These are phyloP conservation scores for Rhododendron williamsianum DNA, from an alignment of 148 eudicot genomes.

Conservation along the genomic window DNA sequence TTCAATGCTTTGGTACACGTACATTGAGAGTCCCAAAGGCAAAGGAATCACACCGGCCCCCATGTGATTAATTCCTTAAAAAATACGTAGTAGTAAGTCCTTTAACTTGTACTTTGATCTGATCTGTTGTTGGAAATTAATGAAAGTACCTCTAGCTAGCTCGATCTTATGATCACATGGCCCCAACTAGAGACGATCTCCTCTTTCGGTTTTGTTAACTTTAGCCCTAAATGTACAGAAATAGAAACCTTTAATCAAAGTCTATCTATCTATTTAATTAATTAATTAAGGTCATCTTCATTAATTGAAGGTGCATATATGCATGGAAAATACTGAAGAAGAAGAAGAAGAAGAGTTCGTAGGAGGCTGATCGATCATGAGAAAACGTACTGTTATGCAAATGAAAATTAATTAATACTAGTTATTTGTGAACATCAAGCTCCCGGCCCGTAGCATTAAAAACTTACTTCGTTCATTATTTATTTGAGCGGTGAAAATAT, in stretches of 20 bases:
- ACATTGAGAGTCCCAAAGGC: conserved; percentile 21
- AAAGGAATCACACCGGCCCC: conserved; percentile 15
- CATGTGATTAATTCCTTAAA: conserved; percentile 20
- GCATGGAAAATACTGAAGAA: background rate
- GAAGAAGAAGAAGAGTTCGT: background rate
- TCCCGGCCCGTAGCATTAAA: too few relatives aligned
- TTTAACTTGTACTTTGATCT: conserved; percentile 10
- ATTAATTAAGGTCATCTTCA: background rate
- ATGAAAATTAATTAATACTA: background rate
- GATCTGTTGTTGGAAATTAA: background rate
- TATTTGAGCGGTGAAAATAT: background rate
- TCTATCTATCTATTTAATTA: background rate
- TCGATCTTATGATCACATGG: conserved; percentile 17
- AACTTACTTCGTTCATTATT: background rate
- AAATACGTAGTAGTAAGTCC: conserved; percentile 1
- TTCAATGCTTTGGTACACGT: conserved; percentile 6
- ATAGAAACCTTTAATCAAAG: background rate
- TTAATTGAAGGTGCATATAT: background rate
- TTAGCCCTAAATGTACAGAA: background rate
- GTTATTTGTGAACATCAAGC: background rate
- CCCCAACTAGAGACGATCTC: conserved; percentile 1
- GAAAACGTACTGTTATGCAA: background rate
- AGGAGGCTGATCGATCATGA: background rate
- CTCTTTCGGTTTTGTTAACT: background rate
- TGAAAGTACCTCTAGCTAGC: background rate